A percentile compares a stretch with the other conserved stretches of the same genome.
phyloP scores from a whole-genome alignment of 2,329 filamentous ascomycete genomes.

The Diplodia seriata region DNA sequence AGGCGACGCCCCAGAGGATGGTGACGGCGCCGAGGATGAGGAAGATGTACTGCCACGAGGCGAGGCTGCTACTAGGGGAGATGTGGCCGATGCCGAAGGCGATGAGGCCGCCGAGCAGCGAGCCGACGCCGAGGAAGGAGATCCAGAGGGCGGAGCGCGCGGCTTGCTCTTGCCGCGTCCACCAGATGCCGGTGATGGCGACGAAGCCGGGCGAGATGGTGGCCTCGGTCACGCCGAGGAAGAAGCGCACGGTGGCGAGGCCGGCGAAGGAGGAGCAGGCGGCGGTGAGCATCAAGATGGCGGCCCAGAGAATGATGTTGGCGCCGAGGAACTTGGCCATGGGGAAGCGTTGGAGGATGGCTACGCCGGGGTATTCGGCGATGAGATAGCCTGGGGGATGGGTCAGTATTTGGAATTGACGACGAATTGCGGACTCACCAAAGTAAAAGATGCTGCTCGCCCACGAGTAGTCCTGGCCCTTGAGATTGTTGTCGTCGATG shows the following conservation, averaged over 20 bases:
- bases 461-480: constrained; percentile 35
- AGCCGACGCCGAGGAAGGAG: constrained; percentile 63
- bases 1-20: constrained; percentile 45
- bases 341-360: constrained; percentile 63
- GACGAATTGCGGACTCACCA: constrained; percentile 58
- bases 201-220: constrained; percentile 50
- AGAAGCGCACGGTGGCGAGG: constrained; percentile 66
- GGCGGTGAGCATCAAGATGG: constrained; percentile 65
- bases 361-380: constrained; percentile 68
- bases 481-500: constrained; percentile 34
- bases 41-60: constrained; percentile 50
- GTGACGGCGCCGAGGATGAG: constrained; percentile 49
- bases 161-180: constrained; percentile 64
- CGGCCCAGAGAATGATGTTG: constrained; percentile 61
- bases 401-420: constrained; percentile 50
- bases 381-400: constrained; percentile 33
- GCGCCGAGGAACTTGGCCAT: constrained; percentile 56
- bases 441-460: constrained; percentile 35
- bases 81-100: constrained; percentile 51
- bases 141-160: constrained; percentile 62
- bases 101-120: constrained; percentile 49
- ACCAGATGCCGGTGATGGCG: constrained; percentile 68
- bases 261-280: constrained; percentile 66
- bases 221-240: constrained; percentile 74
- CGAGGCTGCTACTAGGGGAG: constrained; percentile 35